Evolutionary conservation across 2,329 filamentous ascomycete genomes (phyloP).

Genomic region (Talaromyces piceae): DNA sequence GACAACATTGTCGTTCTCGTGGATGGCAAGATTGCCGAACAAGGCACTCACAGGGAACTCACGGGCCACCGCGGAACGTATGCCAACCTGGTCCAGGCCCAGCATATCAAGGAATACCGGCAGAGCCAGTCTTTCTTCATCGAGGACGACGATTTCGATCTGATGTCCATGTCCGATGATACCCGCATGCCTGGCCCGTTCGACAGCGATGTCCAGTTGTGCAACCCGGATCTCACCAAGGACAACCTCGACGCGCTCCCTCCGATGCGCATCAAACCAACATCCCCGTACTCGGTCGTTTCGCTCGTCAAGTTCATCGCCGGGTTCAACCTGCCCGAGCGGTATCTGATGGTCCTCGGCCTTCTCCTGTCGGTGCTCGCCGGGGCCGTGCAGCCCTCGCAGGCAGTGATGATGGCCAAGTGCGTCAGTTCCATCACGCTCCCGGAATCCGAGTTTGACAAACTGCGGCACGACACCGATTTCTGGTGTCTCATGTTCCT

Average conservation of each 20-base stretch:
- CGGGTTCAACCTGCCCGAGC: slow-evolving; percentile 70
- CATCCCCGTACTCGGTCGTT: slow-evolving; percentile 56
- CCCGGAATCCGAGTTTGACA: slow-evolving; percentile 42
- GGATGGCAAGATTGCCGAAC: slow-evolving; percentile 77
- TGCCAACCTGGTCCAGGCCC: slow-evolving; percentile 76
- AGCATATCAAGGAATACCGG: slow-evolving; percentile 62
- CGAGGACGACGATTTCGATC: slow-evolving; percentile 17
- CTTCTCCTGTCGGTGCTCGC: slow-evolving; percentile 67
- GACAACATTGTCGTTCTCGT: slow-evolving; percentile 96
- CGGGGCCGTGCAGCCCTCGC: slow-evolving; percentile 70
- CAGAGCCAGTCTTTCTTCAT: slow-evolving; percentile 26
- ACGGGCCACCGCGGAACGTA: slow-evolving; percentile 67
- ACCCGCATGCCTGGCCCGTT: not conserved
- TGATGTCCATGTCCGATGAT: not conserved
- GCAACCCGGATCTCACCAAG: not conserved
- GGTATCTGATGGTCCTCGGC: slow-evolving; percentile 63
- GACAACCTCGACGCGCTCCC: not conserved
- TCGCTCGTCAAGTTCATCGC: slow-evolving; percentile 71
- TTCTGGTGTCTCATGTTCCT: slow-evolving; percentile 89
- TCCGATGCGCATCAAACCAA: slow-evolving; percentile 35
- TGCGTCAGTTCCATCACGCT: slow-evolving; percentile 66
- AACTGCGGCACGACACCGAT: slow-evolving; percentile 62
- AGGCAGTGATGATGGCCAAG: slow-evolving; percentile 82
- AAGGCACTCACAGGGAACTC: slow-evolving; percentile 78
- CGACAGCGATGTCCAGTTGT: not conserved